Evolutionary conservation across 2,329 filamentous ascomycete species (phyloP), one percentile per base, ranked within the genome.

Genomic region (Cladosporium sp.): DNA sequence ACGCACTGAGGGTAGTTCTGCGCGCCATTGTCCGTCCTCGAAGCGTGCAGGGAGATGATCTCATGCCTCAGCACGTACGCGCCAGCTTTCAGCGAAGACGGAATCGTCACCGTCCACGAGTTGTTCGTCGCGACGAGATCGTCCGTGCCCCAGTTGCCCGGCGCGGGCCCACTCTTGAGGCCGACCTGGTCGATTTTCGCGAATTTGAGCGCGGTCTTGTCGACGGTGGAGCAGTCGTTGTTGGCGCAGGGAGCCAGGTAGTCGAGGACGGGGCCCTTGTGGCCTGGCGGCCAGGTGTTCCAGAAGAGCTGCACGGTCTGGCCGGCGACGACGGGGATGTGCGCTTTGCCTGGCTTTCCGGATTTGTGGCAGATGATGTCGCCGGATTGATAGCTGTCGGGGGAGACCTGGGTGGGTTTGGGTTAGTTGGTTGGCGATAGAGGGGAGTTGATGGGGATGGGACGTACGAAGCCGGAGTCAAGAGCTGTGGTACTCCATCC

Each of bases 141-240:
- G 68, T 88, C 85, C 8, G 83, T 76, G 49, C 84, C 87, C 86
- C 86, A 89, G 46, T 74, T 77, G 44, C 83, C 83, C 0, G 82
- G 79, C 8, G 72, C 69, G 63, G 73, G 77, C 57, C 77, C 79
- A 68, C 78, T 72, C 66, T 84, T 78, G 68, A 86, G 80, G 65
- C 87, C 88, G 40, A 75, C 79, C 65, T 82, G 82, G 44, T 84
- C 81, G 66, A 90, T 88, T 82, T 91, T 90, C 82, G 88, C 85
- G 76, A 84, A 89, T 68, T 84, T 76, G 35, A 89, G 80, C 3
- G 78, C 72, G 2, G 75, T 78, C 76, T 86, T 85, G 75, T 85
- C 82, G 65, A 83, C 84, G 0, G 75, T 75, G 37, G 83, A 78
- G 75, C 85, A 89, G 75, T 86, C 81, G 74, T 87, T 82, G 29